These are phyloP conservation scores for Globisporangium mamillatum DNA, from an alignment of 352 stramenopile genomes.

Conservation along the genomic window DNA sequence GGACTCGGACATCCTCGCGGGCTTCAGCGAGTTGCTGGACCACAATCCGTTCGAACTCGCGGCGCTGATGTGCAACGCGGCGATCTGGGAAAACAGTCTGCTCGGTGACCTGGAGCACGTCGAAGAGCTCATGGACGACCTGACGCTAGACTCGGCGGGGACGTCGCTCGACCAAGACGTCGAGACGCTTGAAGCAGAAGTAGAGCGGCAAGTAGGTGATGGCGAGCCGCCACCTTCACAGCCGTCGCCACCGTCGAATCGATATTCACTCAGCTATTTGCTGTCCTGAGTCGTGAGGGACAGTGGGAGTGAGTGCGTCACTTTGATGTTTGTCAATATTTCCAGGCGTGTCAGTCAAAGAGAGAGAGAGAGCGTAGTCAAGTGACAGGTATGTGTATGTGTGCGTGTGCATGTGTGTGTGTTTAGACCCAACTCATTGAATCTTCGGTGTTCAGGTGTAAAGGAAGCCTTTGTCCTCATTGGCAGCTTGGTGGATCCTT, in stretches of 20 bases:
- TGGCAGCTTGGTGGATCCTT: too few species aligned
- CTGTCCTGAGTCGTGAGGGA: not conserved
- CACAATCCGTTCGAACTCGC: slow-evolving; percentile 9
- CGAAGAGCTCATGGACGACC: slow-evolving; percentile 3
- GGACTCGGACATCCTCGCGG: slow-evolving; percentile 5
- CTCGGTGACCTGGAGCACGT: not conserved
- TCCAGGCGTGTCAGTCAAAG: too few species aligned
- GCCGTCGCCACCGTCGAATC: not conserved
- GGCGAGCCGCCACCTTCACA: not conserved
- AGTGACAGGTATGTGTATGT: too few species aligned
- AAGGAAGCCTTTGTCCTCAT: too few species aligned
- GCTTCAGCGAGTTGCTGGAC: slow-evolving; percentile 1
- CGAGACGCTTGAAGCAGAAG: not conserved
- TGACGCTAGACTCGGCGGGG: not conserved
- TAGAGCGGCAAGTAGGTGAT: not conserved
- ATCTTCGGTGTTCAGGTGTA: too few species aligned
- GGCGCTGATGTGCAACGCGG: slow-evolving; percentile 4
- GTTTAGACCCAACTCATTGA: too few species aligned
- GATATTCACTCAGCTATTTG: not conserved
- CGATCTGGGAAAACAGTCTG: slow-evolving; percentile 6
- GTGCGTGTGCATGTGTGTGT: too few species aligned
- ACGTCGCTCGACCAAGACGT: not conserved
- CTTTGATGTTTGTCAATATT: not conserved
- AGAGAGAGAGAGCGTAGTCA: too few species aligned
- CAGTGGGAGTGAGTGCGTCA: not conserved